These are phyloP conservation scores for Colletotrichum limetticola DNA, from an alignment of 2,329 filamentous ascomycete genomes.

Conservation along the genomic window DNA sequence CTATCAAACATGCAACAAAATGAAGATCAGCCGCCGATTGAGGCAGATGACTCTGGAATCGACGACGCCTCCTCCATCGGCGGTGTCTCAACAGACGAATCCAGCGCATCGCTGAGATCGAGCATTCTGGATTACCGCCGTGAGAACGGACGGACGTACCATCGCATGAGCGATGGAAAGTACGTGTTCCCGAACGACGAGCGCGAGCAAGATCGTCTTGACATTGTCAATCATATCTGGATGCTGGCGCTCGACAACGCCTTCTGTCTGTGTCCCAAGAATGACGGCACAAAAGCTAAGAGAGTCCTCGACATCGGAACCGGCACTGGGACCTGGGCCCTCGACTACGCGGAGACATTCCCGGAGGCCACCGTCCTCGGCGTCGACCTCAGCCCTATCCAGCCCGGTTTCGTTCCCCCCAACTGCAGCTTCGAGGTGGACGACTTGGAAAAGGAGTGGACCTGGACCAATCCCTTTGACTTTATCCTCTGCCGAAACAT, in stretches of 20 bases:
- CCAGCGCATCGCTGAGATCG: constrained; percentile 23
- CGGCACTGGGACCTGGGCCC: constrained; percentile 31
- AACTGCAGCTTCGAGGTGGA: constrained; percentile 45
- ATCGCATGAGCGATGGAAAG: constrained; percentile 40
- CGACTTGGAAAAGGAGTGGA: constrained; percentile 43
- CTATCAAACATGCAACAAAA: neutral
- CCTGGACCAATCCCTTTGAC: constrained; percentile 42
- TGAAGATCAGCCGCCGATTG: neutral
- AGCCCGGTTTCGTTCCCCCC: constrained; percentile 44
- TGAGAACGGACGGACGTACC: constrained; percentile 35
- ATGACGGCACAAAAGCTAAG: constrained; percentile 28
- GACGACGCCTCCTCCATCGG: constrained; percentile 4
- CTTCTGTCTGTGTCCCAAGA: constrained; percentile 42
- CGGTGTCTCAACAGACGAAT: neutral
- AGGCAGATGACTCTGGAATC: neutral
- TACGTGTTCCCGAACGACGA: constrained; percentile 42
- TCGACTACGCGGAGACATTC: constrained; percentile 25
- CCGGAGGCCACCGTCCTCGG: constrained; percentile 36
- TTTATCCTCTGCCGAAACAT: constrained; percentile 49
- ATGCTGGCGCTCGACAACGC: constrained; percentile 44
- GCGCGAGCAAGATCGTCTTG: constrained; percentile 36
- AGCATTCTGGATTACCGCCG: constrained; percentile 25
- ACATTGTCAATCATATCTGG: constrained; percentile 50
- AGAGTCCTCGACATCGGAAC: constrained; percentile 36
- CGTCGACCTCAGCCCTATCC: constrained; percentile 48